These are phyloP conservation scores for Fomitopsis pinicola DNA, from an alignment of 1,284 basidiomycete genomes.

Conservation along the genomic window DNA sequence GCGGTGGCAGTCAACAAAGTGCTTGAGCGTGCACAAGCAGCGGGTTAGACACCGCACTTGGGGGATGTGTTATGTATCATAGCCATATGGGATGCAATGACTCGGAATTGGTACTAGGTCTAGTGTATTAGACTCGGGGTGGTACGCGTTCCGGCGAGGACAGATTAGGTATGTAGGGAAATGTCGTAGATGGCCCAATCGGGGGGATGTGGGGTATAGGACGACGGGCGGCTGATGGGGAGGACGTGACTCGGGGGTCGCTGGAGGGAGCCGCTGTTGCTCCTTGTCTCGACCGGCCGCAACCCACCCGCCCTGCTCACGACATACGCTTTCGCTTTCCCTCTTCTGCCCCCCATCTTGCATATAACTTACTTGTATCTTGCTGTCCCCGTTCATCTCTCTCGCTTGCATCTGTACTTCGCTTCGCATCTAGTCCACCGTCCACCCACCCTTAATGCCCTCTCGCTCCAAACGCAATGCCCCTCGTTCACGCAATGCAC, in stretches of 20 bases:
- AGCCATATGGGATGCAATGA: too few species aligned
- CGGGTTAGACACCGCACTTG: slow-evolving; percentile 32
- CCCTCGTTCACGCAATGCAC: not conserved
- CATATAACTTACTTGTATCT: not conserved
- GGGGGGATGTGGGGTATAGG: not conserved
- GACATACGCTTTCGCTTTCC: too few species aligned
- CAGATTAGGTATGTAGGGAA: too few species aligned
- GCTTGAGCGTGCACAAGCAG: slow-evolving; percentile 63
- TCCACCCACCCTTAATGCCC: not conserved
- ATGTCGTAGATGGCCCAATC: not conserved
- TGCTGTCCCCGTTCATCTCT: not conserved
- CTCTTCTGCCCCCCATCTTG: too few species aligned
- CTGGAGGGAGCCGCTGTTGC: not conserved
- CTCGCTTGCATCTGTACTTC: not conserved
- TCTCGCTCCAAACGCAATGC: not conserved
- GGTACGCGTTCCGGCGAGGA: too few species aligned
- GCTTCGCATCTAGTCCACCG: not conserved
- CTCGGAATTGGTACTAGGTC: too few species aligned
- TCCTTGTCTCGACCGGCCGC: not conserved
- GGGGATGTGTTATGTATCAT: too few species aligned
- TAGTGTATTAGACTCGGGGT: too few species aligned
- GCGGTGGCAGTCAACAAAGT: slow-evolving; percentile 59
- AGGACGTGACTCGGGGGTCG: not conserved
- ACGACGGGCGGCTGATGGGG: not conserved
- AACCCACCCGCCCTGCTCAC: not conserved